These are phyloP conservation scores for Brachypodium distachyon DNA, from an alignment of 202 grass and related monocot species.

Conservation along the genomic window DNA sequence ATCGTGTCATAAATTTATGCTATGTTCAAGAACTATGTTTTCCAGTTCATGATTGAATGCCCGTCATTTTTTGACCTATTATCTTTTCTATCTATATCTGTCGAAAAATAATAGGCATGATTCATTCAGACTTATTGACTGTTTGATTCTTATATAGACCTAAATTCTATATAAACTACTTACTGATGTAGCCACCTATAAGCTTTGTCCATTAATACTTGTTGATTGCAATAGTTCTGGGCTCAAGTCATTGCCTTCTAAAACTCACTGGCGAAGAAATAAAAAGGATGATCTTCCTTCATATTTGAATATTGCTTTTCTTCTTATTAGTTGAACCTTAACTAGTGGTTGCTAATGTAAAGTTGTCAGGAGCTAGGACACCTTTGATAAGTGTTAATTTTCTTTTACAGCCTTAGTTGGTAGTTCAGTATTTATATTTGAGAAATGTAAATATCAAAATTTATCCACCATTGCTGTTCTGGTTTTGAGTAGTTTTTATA, in stretches of 20 bases:
- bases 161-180: neutral
- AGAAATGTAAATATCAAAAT: neutral
- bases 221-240: neutral
- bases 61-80: neutral
- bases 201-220: neutral
- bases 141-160: neutral
- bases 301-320: neutral
- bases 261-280: neutral
- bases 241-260: neutral
- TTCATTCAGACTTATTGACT: neutral
- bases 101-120: neutral
- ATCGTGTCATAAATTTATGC: neutral
- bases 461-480: neutral
- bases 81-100: neutral
- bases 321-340: neutral
- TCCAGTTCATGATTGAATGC: neutral
- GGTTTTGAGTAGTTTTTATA: neutral
- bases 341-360: neutral
- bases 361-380: neutral
- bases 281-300: neutral
- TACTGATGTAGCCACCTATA: neutral
- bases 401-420: neutral
- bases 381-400: constrained; percentile 7
- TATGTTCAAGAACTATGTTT: neutral
- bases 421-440: neutral